A percentile compares a stretch with the other conserved stretches of the same genome.
Conservation (phyloP, 139 green algal genomes). For the Gonium pectorale region DNA sequence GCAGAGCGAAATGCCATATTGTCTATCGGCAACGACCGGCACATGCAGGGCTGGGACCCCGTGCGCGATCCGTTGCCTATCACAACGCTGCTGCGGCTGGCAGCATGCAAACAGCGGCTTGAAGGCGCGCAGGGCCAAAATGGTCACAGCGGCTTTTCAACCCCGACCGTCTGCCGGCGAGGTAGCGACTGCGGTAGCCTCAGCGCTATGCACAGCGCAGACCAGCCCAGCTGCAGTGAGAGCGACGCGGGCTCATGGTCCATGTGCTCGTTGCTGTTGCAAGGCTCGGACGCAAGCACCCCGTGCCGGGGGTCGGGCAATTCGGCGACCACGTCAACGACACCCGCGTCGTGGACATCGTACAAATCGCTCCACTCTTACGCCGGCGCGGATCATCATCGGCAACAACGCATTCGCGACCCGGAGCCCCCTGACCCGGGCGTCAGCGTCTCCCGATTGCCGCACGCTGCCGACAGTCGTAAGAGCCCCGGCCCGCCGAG, state of each 20-base stretch:
- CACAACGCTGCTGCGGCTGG: slow-evolving; percentile 7
- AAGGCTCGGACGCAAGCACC: too few species aligned
- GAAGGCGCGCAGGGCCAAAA: background rate
- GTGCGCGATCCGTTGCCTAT: slow-evolving; percentile 31
- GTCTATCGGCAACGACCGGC: background rate
- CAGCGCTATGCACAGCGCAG: slow-evolving; percentile 20
- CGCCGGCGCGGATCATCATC: too few species aligned
- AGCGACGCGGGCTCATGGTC: slow-evolving; percentile 37
- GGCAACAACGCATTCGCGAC: too few species aligned
- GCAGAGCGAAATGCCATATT: background rate
- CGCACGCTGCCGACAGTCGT: too few species aligned
- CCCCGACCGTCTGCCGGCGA: slow-evolving; percentile 1
- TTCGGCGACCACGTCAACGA: background rate
- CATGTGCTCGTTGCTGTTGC: slow-evolving; percentile 18
- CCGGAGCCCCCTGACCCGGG: too few species aligned
- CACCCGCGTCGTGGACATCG: background rate
- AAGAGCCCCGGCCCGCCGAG: too few species aligned
- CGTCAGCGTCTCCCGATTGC: too few species aligned
- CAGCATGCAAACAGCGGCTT: slow-evolving; percentile 17
- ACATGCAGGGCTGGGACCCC: slow-evolving; percentile 40
- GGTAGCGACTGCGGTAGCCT: slow-evolving; percentile 44
- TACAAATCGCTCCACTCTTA: background rate
- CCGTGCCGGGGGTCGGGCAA: too few species aligned
- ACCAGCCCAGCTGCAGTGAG: slow-evolving; percentile 41
- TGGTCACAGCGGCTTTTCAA: slow-evolving; percentile 4